Evolutionary conservation across 257 asterid genomes (phyloP), one percentile per base, ranked within the genome.

Genomic region (Nyctanthes arbortristis): DNA sequence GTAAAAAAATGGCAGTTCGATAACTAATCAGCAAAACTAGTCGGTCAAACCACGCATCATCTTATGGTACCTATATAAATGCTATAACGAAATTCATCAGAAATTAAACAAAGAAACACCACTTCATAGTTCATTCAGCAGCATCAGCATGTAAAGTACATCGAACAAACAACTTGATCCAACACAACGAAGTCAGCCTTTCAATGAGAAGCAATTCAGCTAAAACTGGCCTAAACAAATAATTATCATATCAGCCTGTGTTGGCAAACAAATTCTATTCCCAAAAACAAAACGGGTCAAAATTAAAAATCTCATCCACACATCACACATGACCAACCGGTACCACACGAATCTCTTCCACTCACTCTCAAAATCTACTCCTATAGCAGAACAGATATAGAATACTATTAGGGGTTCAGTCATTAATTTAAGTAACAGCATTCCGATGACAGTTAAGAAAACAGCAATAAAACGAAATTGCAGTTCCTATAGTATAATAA

Each of bases 81-180:
- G 29, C 52, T 35, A 61, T 29, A 58, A 47, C 14, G 6, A 61
- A 54, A 27, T 27, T 39, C 67, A 66, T 27, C 37, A 73, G 61
- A 43, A 45, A 30, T 29, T 34, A 66, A 8, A 64, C n/a, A 43
- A 47, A 25, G 28, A 65, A 18, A 16, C 24, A 31, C 31, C 27
- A 73, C 35, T 71, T 61, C 63, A 61, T 56, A 58, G 29, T 71
- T 61, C 63, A 61, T 56, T 40, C 12, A 67, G 39, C 29, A 40
- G 29, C 14, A 61, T 67, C 29, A 40, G 29, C 14, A 61, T 67
- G 32, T 47, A 18, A 43, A 39, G 31, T 45, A 4, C 25, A 18
- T 18, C 25, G 65, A 34, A 54, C 14, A 28, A 7, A 52, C 59
- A 52, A 20, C 22, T 18, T 49, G 30, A 52, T 52, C 16, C 30